Percentiles rank a stretch among this genome's conserved stretches.
Conservation (phyloP, 441 rosid genomes). For the Manihot esculenta region DNA sequence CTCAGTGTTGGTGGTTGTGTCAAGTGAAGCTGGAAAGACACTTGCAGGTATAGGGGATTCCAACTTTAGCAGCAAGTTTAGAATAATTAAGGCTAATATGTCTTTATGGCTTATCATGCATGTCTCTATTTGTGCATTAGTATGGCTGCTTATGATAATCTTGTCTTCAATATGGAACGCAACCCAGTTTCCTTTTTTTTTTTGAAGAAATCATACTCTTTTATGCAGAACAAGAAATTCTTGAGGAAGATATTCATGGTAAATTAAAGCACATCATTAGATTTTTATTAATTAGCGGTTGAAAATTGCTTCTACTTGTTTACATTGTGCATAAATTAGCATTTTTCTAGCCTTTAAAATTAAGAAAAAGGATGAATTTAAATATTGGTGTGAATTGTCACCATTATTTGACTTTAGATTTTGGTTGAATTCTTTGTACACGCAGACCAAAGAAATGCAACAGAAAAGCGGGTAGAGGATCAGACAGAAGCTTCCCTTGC, state of each 20-base stretch:
- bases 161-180: not conserved
- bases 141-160: conserved; percentile 3
- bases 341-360: not conserved
- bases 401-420: conserved; percentile 5
- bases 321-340: not conserved
- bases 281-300: not conserved
- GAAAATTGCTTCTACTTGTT: not conserved
- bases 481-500: conserved; percentile 50
- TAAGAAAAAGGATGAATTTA: not conserved
- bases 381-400: not conserved
- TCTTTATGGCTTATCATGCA: not conserved
- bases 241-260: not conserved
- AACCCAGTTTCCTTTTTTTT: not conserved
- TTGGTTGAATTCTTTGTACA: conserved; percentile 12
- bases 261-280: not conserved
- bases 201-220: not conserved
- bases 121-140: not conserved
- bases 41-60: conserved; percentile 72
- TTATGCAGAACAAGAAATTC: not conserved
- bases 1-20: conserved; percentile 82
- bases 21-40: conserved; percentile 78
- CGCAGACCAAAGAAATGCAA: conserved; percentile 55
- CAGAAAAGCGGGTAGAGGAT: conserved; percentile 51
- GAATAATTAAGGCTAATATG: conserved; percentile 5
- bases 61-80: not conserved